Conservation (phyloP, 345 rosid genomes). For the Combretum micranthum region DNA sequence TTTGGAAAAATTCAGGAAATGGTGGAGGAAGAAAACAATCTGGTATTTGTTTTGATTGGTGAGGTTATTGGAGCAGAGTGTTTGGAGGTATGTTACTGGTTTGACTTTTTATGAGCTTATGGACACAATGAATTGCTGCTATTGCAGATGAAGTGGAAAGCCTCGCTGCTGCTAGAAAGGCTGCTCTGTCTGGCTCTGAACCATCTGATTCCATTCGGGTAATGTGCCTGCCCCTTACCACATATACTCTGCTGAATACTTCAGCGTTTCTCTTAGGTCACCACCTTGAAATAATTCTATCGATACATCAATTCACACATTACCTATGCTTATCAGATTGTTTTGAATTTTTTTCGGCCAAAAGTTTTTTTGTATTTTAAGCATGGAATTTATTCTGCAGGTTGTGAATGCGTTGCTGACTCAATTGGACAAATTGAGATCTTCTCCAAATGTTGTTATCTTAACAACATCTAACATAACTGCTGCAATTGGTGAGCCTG, state of each 20-base stretch:
- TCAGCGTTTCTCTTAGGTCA: not conserved
- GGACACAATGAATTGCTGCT: conserved; percentile 17
- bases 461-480: conserved; percentile 96
- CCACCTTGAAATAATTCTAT: too few species aligned
- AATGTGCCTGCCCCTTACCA: conserved; percentile 10
- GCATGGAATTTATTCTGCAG: conserved; percentile 32
- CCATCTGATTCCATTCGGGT: conserved; percentile 99
- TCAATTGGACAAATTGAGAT: conserved; percentile 94
- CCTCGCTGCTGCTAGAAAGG: conserved; percentile 95
- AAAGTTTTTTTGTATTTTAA: not conserved
- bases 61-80: conserved; percentile 26
- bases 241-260: conserved; percentile 4
- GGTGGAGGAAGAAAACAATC: conserved; percentile 97
- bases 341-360: not conserved
- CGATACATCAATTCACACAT: too few species aligned
- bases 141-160: conserved; percentile 98
- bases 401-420: conserved; percentile 97
- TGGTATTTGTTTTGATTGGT: conserved; percentile 98
- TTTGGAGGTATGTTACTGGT: conserved; percentile 2
- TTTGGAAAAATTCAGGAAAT: conserved; percentile 98
- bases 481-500: conserved; percentile 84
- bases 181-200: conserved; percentile 96
- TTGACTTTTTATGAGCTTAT: conserved; percentile 16
- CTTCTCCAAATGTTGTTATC: conserved; percentile 83
- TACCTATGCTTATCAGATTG: too few species aligned